Percentiles rank a stretch among this genome's conserved stretches.
phyloP scores from a whole-genome alignment of 768 basidiomycete species.

The Aureoboletus auriporus region DNA sequence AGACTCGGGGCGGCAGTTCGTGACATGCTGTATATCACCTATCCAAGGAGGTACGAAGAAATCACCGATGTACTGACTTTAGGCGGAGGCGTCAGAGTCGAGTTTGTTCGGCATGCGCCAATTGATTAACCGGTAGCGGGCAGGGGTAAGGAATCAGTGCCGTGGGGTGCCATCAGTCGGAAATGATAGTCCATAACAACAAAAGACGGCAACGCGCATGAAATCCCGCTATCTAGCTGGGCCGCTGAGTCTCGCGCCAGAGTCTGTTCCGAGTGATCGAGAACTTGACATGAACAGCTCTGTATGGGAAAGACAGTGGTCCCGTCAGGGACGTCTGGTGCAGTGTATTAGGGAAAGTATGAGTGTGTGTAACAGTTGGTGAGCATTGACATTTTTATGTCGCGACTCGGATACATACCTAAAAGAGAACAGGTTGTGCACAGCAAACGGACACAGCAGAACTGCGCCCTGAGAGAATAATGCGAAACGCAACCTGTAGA shows the following conservation, averaged over 20 bases:
- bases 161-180: neutral
- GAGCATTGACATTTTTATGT: no score
- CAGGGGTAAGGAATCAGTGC: neutral
- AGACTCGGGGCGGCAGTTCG: neutral
- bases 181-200: slow-evolving; percentile 1
- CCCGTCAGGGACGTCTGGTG: no score
- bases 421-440: slow-evolving; percentile 12
- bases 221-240: slow-evolving; percentile 1
- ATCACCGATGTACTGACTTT: slow-evolving; percentile 12
- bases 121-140: slow-evolving; percentile 7
- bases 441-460: slow-evolving; percentile 14
- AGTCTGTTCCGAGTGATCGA: neutral
- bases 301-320: no score
- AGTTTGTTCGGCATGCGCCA: neutral
- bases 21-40: slow-evolving; percentile 11
- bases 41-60: slow-evolving; percentile 6
- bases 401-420: slow-evolving; percentile 1
- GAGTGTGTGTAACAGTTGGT: no score
- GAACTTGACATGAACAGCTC: neutral
- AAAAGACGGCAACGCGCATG: slow-evolving; percentile 3
- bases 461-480: slow-evolving; percentile 6
- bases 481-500: neutral
- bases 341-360: neutral
- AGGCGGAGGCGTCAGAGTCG: neutral
- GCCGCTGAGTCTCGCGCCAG: no score